A percentile compares a stretch with the other conserved stretches of the same genome.
These are phyloP conservation scores for Hypericum perforatum DNA, from an alignment of 345 rosid genomes.

Conservation along the genomic window DNA sequence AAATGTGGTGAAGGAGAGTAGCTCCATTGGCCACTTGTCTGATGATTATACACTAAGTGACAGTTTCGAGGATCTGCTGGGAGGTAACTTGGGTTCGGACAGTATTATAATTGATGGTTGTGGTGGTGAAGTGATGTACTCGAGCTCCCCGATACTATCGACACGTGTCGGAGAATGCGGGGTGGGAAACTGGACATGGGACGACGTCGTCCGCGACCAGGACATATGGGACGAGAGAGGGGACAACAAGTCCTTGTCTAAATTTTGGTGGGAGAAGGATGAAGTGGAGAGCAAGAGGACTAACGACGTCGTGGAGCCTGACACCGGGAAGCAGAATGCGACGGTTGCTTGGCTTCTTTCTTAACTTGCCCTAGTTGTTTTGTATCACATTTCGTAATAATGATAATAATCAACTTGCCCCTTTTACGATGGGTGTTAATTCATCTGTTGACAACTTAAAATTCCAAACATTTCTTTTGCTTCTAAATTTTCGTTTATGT, in stretches of 20 bases:
- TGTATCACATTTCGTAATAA: too few species aligned
- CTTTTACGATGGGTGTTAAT: too few species aligned
- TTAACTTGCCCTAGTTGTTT: slow-evolving; percentile 4
- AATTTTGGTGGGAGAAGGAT: slow-evolving; percentile 24
- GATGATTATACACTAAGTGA: too few species aligned
- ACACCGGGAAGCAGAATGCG: slow-evolving; percentile 21
- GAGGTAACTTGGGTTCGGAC: too few species aligned
- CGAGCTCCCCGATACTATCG: slow-evolving; percentile 11
- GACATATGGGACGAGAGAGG: slow-evolving; percentile 15
- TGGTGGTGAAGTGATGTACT: slow-evolving; percentile 7
- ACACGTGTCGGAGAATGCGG: slow-evolving; percentile 18
- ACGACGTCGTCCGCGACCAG: slow-evolving; percentile 11
- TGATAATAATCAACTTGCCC: too few species aligned
- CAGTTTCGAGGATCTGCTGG: too few species aligned
- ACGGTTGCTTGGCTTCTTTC: slow-evolving; percentile 34
- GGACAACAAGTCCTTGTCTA: slow-evolving; percentile 3
- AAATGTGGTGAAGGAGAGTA: too few species aligned
- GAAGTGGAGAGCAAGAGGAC: neutral
- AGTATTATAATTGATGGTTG: too few species aligned
- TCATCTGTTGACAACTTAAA: too few species aligned
- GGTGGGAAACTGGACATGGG: slow-evolving; percentile 29
- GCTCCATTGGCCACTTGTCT: too few species aligned
- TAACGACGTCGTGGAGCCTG: slow-evolving; percentile 11
- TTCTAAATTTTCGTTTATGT: too few species aligned
- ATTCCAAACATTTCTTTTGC: too few species aligned